Evolutionary conservation across 345 rosid species (phyloP).

Genomic region (Geranium rotundifolium): DNA sequence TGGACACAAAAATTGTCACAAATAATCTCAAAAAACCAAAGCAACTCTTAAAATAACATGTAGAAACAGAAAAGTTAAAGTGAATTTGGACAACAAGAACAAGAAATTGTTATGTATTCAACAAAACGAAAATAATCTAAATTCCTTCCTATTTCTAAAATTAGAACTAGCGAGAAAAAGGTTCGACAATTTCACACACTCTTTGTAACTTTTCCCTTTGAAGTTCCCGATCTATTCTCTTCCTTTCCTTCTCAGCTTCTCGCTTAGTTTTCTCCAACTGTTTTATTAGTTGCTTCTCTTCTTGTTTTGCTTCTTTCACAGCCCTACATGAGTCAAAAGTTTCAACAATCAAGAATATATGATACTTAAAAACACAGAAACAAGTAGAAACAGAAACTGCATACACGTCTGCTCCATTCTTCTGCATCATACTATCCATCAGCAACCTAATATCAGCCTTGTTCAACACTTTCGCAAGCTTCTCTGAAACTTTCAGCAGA

Average conservation of each 20-base stretch:
- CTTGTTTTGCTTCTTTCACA: conserved; percentile 47
- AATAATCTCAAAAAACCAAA: neutral
- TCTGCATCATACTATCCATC: conserved; percentile 39
- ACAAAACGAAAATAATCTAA: neutral
- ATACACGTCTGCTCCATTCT: conserved; percentile 47
- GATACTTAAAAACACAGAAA: neutral
- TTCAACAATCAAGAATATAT: neutral
- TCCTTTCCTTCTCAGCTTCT: conserved; percentile 72
- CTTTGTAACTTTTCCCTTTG: conserved; percentile 49
- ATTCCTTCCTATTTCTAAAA: neutral
- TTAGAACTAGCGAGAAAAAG: too few species aligned
- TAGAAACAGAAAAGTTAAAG: too few species aligned
- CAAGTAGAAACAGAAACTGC: conserved; percentile 7
- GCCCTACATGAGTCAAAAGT: conserved; percentile 25
- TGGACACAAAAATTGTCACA: neutral
- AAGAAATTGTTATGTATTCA: neutral
- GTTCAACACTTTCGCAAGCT: conserved; percentile 43
- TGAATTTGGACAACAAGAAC: too few species aligned
- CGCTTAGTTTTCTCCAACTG: conserved; percentile 60
- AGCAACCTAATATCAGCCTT: conserved; percentile 55
- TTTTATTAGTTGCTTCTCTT: conserved; percentile 48
- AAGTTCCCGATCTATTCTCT: conserved; percentile 50
- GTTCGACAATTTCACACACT: conserved; percentile 23
- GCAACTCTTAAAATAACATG: too few species aligned
- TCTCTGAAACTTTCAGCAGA: conserved; percentile 38